Base-by-base conservation (phyloP, 441 rosid genomes). In the Pelargonium citronellum region DNA sequence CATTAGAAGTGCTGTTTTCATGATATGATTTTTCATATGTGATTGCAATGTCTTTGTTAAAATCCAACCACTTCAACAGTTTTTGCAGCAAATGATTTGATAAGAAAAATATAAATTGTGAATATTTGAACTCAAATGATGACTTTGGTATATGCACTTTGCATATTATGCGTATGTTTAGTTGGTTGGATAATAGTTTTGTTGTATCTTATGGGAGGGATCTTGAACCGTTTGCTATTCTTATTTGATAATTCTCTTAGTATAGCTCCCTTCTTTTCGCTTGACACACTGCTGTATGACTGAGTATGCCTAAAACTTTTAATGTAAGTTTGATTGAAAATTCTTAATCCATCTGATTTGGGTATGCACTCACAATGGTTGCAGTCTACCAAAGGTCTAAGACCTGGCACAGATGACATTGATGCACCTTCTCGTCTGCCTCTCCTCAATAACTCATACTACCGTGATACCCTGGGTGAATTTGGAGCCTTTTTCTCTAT, bases 401-500 rank as follows among this genome's bases (percentile, higher is more conserved):
- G 99, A 75, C 96, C 86, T 57, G 83, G 88, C 76, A 87, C 78
- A 75, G 98, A 87, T 83, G 99, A 95, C 74, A 71, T 95, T 58
- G 98, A 90, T 81, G 98, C 93, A 70, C 79, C 97, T 44, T 87
- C 98, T 72, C 96, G 93, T 74, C 87, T 92, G 67, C 83, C 86
- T 1, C 84, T 95, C 76, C 90, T 95, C 67, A 84, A 74, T 80
- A 79, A 87, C 67, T 88, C 87, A 5, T 95, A 92, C 79, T 95
- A 95, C 74, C 91, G 95, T 27, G 98, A 89, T 72, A 74, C 71
- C 22, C 91, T 95, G 67, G 93, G 98, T 80, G 98, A 90, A 78
- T 95, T 79, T 81, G 99, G 98, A 63, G 99, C 98, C n/a, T 85
- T 85, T 77, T 95, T 95, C 22, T 87, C 97, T 62, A 84, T 95